These are phyloP conservation scores for Fusarium odoratissimum DNA, from an alignment of 2,329 filamentous ascomycete species.

Conservation along the genomic window DNA sequence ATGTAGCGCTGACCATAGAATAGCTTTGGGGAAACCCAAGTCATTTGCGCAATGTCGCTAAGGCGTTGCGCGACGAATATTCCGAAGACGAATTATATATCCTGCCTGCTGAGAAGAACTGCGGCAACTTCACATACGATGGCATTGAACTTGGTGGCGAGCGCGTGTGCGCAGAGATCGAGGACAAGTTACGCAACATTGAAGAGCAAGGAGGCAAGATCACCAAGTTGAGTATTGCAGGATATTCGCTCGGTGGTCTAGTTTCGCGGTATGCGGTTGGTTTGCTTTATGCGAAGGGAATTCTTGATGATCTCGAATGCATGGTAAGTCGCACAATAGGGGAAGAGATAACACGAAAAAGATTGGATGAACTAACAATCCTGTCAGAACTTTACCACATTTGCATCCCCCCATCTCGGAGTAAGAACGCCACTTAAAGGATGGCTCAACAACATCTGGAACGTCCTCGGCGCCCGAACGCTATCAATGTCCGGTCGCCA, in stretches of 20 bases:
- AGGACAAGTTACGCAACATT: slow-evolving; percentile 69
- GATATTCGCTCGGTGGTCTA: slow-evolving; percentile 90
- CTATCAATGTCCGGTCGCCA: slow-evolving; percentile 87
- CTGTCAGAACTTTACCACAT: slow-evolving; percentile 86
- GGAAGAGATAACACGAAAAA: neutral
- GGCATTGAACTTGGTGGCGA: slow-evolving; percentile 76
- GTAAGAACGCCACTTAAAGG: slow-evolving; percentile 76
- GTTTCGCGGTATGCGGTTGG: slow-evolving; percentile 89
- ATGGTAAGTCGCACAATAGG: slow-evolving; percentile 61
- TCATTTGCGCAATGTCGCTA: slow-evolving; percentile 76
- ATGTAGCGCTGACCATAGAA: slow-evolving; percentile 40
- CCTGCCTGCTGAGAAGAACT: slow-evolving; percentile 77
- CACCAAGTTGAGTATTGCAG: slow-evolving; percentile 84
- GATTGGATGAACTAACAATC: slow-evolving; percentile 21
- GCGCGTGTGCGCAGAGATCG: slow-evolving; percentile 74
- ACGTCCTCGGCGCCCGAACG: slow-evolving; percentile 83
- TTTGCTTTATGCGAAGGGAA: slow-evolving; percentile 81
- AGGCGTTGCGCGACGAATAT: slow-evolving; percentile 70
- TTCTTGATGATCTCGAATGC: slow-evolving; percentile 83
- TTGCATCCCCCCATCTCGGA: slow-evolving; percentile 87
- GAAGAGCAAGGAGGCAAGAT: slow-evolving; percentile 75
- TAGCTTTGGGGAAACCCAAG: slow-evolving; percentile 83
- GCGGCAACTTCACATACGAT: slow-evolving; percentile 78
- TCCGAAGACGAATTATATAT: slow-evolving; percentile 74
- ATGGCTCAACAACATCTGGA: slow-evolving; percentile 76